Evolutionary conservation across 208 protist genomes (phyloP), one percentile per base, ranked within the genome.

Genomic region (Wallacemonas sp.): DNA sequence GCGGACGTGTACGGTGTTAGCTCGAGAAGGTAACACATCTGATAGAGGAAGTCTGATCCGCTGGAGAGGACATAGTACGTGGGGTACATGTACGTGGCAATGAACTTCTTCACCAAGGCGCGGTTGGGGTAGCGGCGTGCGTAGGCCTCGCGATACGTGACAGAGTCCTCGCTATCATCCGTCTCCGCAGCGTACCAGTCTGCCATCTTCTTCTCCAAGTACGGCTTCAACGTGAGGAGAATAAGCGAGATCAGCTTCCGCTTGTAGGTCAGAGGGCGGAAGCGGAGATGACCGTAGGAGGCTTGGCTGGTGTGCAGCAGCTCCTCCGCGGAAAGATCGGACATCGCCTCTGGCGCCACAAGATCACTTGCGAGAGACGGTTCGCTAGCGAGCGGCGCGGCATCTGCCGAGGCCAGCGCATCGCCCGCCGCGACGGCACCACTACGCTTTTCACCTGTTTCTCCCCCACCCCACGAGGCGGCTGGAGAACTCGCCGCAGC

Each of bases 261-360:
- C 33, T 34, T 47, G 6, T 55, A 59, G 30, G 33, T 72, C 24
- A 93, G 68, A 1, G 80, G 69, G 45, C 51, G 44, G 51, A 93
- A 90, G 47, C 73, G 74, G 15, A 93, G 75, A 53, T 93, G 79
- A 6, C 83, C 83, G 53, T 90, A 93, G 0, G 83, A 77, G 19
- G 86, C 77, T 24, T 71, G 64, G 22, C 79, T 66, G 1, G 82
- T 72, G 44, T 80, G 69, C 22, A 81, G 44, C 11, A 83, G 70
- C 65, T 89, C 77, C 1, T 33, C 46, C 12, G 77, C 71, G 2
- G 55, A 73, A 15, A 75, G 22, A 34, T 74, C 55, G 30, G 68
- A 63, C 46, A 61, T 79, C 53, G 64, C 21, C 59, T 74, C 54
- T n/a, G 69, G 42, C 21, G 64, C 41, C 22, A 56, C 63, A 12